Conservation (phyloP, 495 filamentous ascomycete species). For the Aspergillus mulundensis region DNA sequence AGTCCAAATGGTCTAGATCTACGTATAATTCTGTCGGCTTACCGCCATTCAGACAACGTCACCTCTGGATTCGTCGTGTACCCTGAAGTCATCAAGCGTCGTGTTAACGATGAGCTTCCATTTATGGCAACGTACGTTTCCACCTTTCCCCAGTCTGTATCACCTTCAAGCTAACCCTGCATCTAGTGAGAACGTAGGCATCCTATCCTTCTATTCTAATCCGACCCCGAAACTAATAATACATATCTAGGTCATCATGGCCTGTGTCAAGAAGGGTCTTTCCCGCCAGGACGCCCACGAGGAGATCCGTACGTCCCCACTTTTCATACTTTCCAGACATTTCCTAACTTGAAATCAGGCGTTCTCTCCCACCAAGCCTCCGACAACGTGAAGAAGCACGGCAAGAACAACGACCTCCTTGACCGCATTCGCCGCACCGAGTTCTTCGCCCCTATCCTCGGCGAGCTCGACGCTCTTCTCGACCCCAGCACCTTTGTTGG, state of each 20-base stretch:
- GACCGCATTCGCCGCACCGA: slow-evolving; percentile 67
- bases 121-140: slow-evolving; percentile 74
- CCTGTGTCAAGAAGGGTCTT: slow-evolving; percentile 66
- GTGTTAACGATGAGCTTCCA: slow-evolving; percentile 74
- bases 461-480: slow-evolving; percentile 69
- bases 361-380: slow-evolving; percentile 84
- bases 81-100: slow-evolving; percentile 66
- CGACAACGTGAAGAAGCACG: slow-evolving; percentile 74
- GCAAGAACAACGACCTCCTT: slow-evolving; percentile 78
- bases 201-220: neutral
- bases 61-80: slow-evolving; percentile 81
- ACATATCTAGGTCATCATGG: slow-evolving; percentile 70
- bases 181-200: slow-evolving; percentile 39
- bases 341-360: slow-evolving; percentile 33
- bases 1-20: slow-evolving; percentile 12
- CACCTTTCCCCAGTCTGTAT: neutral
- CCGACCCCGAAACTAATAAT: slow-evolving; percentile 12
- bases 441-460: slow-evolving; percentile 81
- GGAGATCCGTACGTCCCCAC: slow-evolving; percentile 53
- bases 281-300: slow-evolving; percentile 92
- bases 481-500: slow-evolving; percentile 67
- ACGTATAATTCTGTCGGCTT: neutral
- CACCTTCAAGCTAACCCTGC: neutral
- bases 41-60: slow-evolving; percentile 60
- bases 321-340: neutral